Evolutionary conservation across 768 basidiomycete species (phyloP), one percentile per base, ranked within the genome.

Genomic region (Lentinula aciculospora): DNA sequence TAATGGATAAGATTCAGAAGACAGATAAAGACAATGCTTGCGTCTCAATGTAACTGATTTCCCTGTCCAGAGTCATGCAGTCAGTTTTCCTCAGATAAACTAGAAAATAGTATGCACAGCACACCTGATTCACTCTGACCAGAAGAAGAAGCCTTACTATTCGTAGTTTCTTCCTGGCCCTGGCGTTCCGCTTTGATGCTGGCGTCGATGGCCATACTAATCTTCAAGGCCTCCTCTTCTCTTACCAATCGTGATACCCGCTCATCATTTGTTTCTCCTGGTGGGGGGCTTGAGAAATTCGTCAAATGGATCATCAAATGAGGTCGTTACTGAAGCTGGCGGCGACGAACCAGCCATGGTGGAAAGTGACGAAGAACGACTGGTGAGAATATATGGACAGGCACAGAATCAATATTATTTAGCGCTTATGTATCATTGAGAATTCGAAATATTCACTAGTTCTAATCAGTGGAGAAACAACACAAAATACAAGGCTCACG

Each of bases 81-180:
- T 50, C 45, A 42, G 29, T 23, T 49, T 50, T 36, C 15, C 4
- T 29, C 8, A 34, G 29, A 39, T 39, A 47, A 23, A 12, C 4
- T 15, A 13, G 13, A 17, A 21, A 29, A 46, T 48, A 47, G 13
- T 7, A 23, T 25, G 42, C 15, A 39, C 29, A 27, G 29, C 59
- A 13, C 28, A 85, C 89, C 89, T 6, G 85, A 88, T 74, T 92
- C 89, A 72, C 86, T 89, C 75, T 92, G 90, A 6, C 90, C 90
- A 1, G 81, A 21, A 92, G 75, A 45, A 92, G 73, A 13, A 92
- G 77, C 58, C 86, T 75, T 56, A 92, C 89, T 58, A 88, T 77
- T 47, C 80, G 80, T 67, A 78, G 84, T 76, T 87, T 90, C 72
- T 81, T 79, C 59, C 77, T 67, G 1, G 81, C 79, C n/a, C 63